Evolutionary conservation across 768 basidiomycete species (phyloP), one percentile per base, ranked within the genome.

Genomic region (Lactarius hengduanensis): DNA sequence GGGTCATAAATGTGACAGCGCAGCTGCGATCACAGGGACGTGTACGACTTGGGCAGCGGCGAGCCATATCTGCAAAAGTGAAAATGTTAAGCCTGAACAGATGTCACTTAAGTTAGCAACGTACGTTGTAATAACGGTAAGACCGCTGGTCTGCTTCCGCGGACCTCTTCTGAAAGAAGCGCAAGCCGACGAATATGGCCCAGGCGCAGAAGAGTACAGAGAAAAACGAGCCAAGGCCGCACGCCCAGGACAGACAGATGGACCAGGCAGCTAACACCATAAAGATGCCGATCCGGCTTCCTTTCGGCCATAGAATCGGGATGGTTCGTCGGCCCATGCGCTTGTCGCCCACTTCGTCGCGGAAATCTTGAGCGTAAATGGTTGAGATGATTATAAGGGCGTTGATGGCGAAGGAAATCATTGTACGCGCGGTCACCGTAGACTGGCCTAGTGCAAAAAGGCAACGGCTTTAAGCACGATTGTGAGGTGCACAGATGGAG

Each of bases 331-430:
- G 73, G 10, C 78, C 77, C 16, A 71, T 66, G 30, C 47, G 66
- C 28, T 62, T 64, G 59, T 78, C 78, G 4, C 78, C 78, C 11
- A 71, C 69, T 22, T 71, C 71, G 34, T 78, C 78, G 2, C 71
- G 67, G 62, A 78, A 78, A 53, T 78, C 78, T 63, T 77, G 75
- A 0, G 76, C 75, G 40, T 80, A 78, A 13, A 79, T 77, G 2
- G 80, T 80, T 9, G 76, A 77, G 50, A 75, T 59, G 9, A 78
- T 72, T 16, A 78, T 74, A 11, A 72, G 59, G 0, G 72, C 66
- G 56, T 77, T 79, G 10, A 73, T 62, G 40, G 66, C 50, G 43
- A 77, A 66, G 41, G 68, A 63, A 38, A 59, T 43, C 6, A 38
- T 43, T 28, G 32, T 53, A n/a, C 61, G 60, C 5, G 68, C 43